Evolutionary conservation across 2,329 filamentous ascomycete species (phyloP).

Genomic region (Colletotrichum acutatum): DNA sequence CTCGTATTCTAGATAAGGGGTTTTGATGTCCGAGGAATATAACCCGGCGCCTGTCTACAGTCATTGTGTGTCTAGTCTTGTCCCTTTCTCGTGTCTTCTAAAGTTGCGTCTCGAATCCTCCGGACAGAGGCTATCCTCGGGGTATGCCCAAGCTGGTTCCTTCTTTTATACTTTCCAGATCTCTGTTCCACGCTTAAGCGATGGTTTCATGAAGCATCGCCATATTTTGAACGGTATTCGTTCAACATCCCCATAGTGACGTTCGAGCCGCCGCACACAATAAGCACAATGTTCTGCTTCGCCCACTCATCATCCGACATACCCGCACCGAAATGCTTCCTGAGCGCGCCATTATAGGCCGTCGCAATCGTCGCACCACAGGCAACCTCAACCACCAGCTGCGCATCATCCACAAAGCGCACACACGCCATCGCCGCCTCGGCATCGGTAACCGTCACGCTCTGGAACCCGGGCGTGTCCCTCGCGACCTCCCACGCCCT

Average conservation of each 20-base stretch:
- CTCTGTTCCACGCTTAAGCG: too few species aligned
- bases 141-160: not conserved
- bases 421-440: conserved; percentile 84
- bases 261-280: conserved; percentile 85
- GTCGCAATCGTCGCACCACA: conserved; percentile 84
- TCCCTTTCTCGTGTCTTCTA: not conserved
- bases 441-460: conserved; percentile 75
- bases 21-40: not conserved
- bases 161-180: not conserved
- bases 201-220: not conserved
- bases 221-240: conserved; percentile 64
- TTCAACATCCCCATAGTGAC: conserved; percentile 71
- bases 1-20: conserved; percentile 12
- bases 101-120: not conserved
- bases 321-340: conserved; percentile 66
- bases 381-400: conserved; percentile 83
- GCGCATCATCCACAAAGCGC: conserved; percentile 83
- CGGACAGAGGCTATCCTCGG: not conserved
- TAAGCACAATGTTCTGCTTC: conserved; percentile 79
- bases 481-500: conserved; percentile 73
- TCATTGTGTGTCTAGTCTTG: not conserved
- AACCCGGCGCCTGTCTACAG: not conserved
- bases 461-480: conserved; percentile 52
- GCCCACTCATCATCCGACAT: conserved; percentile 67
- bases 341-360: conserved; percentile 72